Evolutionary conservation across 495 filamentous ascomycete species (phyloP), one percentile per base, ranked within the genome.

Genomic region (Neurospora sp.): DNA sequence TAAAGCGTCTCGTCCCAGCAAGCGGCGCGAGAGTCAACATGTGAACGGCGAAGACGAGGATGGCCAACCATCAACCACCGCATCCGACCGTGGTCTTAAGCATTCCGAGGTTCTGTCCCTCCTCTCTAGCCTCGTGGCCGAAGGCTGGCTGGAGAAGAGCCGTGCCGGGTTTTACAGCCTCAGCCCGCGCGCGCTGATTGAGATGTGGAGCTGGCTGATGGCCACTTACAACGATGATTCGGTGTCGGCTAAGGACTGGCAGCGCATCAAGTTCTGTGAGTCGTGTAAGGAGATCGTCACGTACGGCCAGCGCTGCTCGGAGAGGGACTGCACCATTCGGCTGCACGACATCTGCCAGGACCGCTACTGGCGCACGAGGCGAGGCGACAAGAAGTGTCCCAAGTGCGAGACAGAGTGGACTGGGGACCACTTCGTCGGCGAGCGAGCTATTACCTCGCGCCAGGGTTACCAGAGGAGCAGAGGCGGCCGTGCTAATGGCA

Each of bases 261-360:
- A 92, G 76, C 87, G 87, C 74, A 92, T 99, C 79, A 97, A 96
- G 88, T 88, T 90, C 73, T 99, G 96, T 82, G 87, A 90, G 79
- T 93, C 92, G 3, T 99, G 96, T 80, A 92, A 89, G 81, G 94
- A 98, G 80, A 92, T 98, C 72, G 88, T 98, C 72, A 98, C 94
- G 9, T 83, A 92, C 74, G 95, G 95, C 6, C 91, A 95, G 86
- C 88, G 95, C 27, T 98, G 95, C 80, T 80, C 84, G 6, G 87
- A 92, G 44, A 82, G 85, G 20, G 85, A 89, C 23, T 98, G 95
- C 77, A 78, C 74, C 16, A 85, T 90, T 4, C 85, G 95, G 23
- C 80, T 97, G 23, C 95, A 98, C 79, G 89, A 94, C 71, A 86
- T 90, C 37, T 98, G 95, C 79, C 84, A 88, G 69, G 86, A 87